phyloP scores from a whole-genome alignment of 2,329 filamentous ascomycete species.

The Orbilia blumenaviensis region DNA sequence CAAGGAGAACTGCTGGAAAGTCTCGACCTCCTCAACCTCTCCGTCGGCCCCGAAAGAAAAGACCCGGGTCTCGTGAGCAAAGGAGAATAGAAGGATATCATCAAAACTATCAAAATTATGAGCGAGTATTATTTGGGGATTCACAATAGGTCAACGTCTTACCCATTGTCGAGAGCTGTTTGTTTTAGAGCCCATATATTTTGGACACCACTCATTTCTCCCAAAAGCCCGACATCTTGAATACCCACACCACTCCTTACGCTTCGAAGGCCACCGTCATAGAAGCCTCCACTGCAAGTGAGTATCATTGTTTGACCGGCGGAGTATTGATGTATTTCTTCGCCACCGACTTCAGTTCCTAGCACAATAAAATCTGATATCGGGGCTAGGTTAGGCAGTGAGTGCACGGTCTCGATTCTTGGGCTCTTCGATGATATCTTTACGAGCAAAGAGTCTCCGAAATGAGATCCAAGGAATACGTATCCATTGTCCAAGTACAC shows the following conservation, averaged over 20 bases:
- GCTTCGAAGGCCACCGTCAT: slow-evolving; percentile 86
- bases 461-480: slow-evolving; percentile 89
- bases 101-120: slow-evolving; percentile 60
- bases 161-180: slow-evolving; percentile 61
- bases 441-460: slow-evolving; percentile 88
- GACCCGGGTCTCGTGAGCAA: slow-evolving; percentile 81
- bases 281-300: slow-evolving; percentile 87
- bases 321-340: slow-evolving; percentile 80
- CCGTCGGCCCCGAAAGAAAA: slow-evolving; percentile 79
- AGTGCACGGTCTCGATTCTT: slow-evolving; percentile 74
- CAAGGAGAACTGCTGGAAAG: slow-evolving; percentile 76
- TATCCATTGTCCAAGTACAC: slow-evolving; percentile 78
- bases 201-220: slow-evolving; percentile 77
- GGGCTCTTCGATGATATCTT: slow-evolving; percentile 67
- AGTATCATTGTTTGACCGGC: slow-evolving; percentile 94
- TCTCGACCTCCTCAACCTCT: slow-evolving; percentile 85
- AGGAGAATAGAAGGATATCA: slow-evolving; percentile 81
- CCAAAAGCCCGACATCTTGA: slow-evolving; percentile 83
- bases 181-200: slow-evolving; percentile 75
- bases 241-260: slow-evolving; percentile 93
- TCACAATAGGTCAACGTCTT: not conserved
- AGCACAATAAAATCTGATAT: slow-evolving; percentile 94
- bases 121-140: slow-evolving; percentile 26
- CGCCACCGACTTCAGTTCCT: slow-evolving; percentile 89
- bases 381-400: slow-evolving; percentile 83